A percentile compares a stretch with the other conserved stretches of the same genome.
Conservation (phyloP, 2,329 filamentous ascomycete species). For the Sporothrix sp. region DNA sequence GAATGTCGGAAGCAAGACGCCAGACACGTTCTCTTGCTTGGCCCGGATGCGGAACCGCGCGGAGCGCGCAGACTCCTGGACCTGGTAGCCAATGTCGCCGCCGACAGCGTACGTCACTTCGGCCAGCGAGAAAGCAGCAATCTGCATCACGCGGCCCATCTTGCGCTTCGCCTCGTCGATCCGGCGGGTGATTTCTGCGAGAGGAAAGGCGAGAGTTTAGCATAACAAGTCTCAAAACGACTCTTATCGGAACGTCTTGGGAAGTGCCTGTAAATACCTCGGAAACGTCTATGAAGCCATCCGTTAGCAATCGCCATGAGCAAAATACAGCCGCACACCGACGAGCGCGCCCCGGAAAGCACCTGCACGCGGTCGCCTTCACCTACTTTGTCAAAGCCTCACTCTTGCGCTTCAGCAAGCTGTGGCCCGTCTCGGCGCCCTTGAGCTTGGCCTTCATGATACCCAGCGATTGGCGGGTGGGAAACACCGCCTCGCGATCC, state of each 20-base stretch:
- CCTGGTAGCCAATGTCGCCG: slow-evolving; percentile 91
- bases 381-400: slow-evolving; percentile 92
- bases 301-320: background rate
- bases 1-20: slow-evolving; percentile 87
- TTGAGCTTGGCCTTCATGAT: slow-evolving; percentile 98
- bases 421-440: slow-evolving; percentile 84
- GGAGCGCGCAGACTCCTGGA: slow-evolving; percentile 89
- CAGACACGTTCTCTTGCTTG: slow-evolving; percentile 97
- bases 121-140: slow-evolving; percentile 92
- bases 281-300: slow-evolving; percentile 57
- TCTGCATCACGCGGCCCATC: slow-evolving; percentile 99
- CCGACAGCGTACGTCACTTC: slow-evolving; percentile 97
- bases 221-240: too few relatives aligned
- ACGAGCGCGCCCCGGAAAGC: too few relatives aligned
- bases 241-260: too few relatives aligned
- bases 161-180: slow-evolving; percentile 99
- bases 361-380: too few relatives aligned
- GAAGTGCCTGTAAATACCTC: slow-evolving; percentile 59
- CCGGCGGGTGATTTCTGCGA: slow-evolving; percentile 78
- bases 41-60: slow-evolving; percentile 88
- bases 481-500: slow-evolving; percentile 95
- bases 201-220: background rate
- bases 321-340: too few relatives aligned
- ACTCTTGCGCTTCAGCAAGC: slow-evolving; percentile 91
- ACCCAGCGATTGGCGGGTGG: slow-evolving; percentile 91